Conservation (phyloP, 495 filamentous ascomycete species). For the Daldinia grandis region DNA sequence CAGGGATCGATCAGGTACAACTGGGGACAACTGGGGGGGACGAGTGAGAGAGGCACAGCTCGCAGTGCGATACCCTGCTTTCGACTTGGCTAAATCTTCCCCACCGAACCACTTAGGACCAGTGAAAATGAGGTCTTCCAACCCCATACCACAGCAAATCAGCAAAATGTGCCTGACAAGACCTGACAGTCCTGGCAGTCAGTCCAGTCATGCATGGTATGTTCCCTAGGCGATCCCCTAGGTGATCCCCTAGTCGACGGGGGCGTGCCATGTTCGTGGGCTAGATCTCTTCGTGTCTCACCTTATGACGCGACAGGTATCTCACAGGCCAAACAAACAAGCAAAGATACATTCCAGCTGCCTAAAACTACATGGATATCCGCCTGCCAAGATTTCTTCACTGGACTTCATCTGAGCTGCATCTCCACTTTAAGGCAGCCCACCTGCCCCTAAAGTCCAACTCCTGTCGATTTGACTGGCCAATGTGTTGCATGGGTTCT, state of each 20-base stretch:
- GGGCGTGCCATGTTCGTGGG: constrained; percentile 25
- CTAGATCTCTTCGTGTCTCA: constrained; percentile 37
- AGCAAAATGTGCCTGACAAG: not conserved
- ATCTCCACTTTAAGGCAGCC: constrained; percentile 28
- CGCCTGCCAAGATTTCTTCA: constrained; percentile 26
- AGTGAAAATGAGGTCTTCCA: constrained; percentile 26
- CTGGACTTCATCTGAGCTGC: not conserved
- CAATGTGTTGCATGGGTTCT: constrained; percentile 16
- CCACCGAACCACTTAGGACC: constrained; percentile 25
- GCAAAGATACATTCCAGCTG: constrained; percentile 23
- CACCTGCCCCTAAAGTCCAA: constrained; percentile 22
- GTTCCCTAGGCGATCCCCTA: not conserved
- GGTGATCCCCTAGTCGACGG: constrained; percentile 3
- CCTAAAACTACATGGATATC: not conserved
- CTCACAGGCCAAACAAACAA: not conserved
- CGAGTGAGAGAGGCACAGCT: constrained; percentile 22
- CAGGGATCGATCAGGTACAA: not conserved
- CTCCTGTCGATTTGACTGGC: constrained; percentile 18
- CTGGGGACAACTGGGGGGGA: not conserved
- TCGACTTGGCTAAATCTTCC: not conserved
- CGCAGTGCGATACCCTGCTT: constrained; percentile 4
- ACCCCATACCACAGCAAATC: constrained; percentile 19
- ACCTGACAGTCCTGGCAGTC: not conserved
- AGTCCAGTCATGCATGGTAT: not conserved
- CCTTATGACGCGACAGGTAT: constrained; percentile 18